Percentiles rank a stretch among this genome's conserved stretches.
phyloP scores from a whole-genome alignment of 2,329 filamentous ascomycete species.

The Cercospora sp. region DNA sequence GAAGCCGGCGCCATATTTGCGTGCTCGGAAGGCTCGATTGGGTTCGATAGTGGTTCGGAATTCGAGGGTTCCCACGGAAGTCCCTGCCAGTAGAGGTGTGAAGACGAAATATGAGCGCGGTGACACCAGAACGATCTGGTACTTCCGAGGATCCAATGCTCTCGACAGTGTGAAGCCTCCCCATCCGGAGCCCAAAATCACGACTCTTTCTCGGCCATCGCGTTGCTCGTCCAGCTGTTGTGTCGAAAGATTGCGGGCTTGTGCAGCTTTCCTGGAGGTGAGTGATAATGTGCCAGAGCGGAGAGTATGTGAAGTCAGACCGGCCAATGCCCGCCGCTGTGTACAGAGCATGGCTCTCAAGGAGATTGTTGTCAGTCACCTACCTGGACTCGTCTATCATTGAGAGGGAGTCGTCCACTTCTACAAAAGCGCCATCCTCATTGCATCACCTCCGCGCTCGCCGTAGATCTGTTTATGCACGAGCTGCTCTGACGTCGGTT shows the following conservation, averaged over 20 bases:
- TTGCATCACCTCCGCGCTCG: neutral
- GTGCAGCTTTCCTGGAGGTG: constrained; percentile 1
- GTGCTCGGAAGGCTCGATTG: constrained; percentile 65
- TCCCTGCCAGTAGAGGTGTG: constrained; percentile 78
- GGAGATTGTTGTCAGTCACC: neutral
- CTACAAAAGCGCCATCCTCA: neutral
- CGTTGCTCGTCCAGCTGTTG: constrained; percentile 30
- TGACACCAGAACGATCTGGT: constrained; percentile 74
- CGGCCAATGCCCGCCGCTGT: constrained; percentile 6
- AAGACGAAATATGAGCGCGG: constrained; percentile 91
- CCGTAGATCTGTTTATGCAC: neutral
- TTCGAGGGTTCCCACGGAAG: constrained; percentile 83
- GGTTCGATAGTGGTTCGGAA: constrained; percentile 83
- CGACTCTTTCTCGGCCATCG: constrained; percentile 56
- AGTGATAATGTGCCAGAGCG: neutral
- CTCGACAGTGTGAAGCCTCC: constrained; percentile 73
- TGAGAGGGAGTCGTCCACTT: neutral
- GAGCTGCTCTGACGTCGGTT: neutral
- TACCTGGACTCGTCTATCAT: neutral
- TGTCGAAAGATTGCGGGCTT: constrained; percentile 28
- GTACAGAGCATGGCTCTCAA: constrained; percentile 10
- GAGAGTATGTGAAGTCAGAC: constrained; percentile 2
- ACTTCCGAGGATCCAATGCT: constrained; percentile 67
- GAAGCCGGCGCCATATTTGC: constrained; percentile 63
- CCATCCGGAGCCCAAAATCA: constrained; percentile 69